Base-by-base conservation (phyloP, 2,329 filamentous ascomycete species). In the Fusarium stilboides region DNA sequence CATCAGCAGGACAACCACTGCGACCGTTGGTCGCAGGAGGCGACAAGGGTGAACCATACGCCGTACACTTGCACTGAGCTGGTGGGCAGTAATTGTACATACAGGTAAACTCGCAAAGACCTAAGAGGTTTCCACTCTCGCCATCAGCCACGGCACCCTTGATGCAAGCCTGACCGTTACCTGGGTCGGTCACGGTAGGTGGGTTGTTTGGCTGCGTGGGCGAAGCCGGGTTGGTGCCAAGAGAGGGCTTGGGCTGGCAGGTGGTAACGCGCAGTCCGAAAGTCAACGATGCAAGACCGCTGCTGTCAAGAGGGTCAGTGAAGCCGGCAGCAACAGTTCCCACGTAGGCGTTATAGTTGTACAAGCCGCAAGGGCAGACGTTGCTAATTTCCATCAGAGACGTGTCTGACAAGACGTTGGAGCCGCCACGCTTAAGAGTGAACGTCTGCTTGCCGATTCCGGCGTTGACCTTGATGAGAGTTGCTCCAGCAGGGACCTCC, bases 301-400 rank as follows among this genome's bases (percentile, higher is more conserved):
- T 66, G 19, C 59, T 60, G 17, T 60, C 65, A 5, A 78, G 68
- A 22, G 75, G 70, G n/a, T 78, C 76, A 17, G 55, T 42, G 15
- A 57, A 59, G 15, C 77, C 73, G 1, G 76, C 76, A 4, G 85
- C 84, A 5, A 87, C 76, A 2, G 80, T 84, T 15, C 86, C 86
- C 1, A 86, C 84, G 63, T 85, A 88, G 15, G 84, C 81, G 60
- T 88, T 88, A 78, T 84, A 88, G 76, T 88, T 88, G 78, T 87
- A 87, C 49, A 87, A 78, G 5, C 86, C 84, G 60, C 84, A 87
- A 19, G 81, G 75, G 70, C 86, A 88, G 17, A 76, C 76, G 42
- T 83, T 76, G 2, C 79, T 77, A 37, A 88, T 82, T 39, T 87
- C 80, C 76, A 84, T 85, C n/a, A 83, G 73, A 12, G 85, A 84